Evolutionary conservation across 2,329 filamentous ascomycete species (phyloP).

Genomic region (Amphichorda felina): DNA sequence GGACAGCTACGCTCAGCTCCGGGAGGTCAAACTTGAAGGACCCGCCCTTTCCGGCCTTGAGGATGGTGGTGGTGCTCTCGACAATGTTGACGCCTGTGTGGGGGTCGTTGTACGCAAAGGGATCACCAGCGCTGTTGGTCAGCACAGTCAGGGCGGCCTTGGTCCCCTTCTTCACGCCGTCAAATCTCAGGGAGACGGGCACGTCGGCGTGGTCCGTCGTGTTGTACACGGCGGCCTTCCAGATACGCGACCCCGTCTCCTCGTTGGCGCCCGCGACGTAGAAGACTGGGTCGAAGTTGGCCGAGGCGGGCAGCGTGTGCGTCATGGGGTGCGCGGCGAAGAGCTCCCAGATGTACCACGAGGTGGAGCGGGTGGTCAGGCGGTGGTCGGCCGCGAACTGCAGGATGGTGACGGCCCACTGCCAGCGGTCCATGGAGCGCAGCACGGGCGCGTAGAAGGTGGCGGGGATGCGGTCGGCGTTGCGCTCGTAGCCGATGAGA

Average conservation of each 20-base stretch:
- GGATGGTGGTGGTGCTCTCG: slow-evolving; percentile 20
- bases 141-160: slow-evolving; percentile 31
- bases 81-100: slow-evolving; percentile 36
- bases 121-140: slow-evolving; percentile 24
- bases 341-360: slow-evolving; percentile 37
- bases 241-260: slow-evolving; percentile 26
- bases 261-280: slow-evolving; percentile 36
- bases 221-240: slow-evolving; percentile 43
- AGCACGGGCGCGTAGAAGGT: slow-evolving; percentile 38
- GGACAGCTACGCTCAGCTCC: slow-evolving; percentile 41
- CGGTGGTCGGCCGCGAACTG: slow-evolving; percentile 34
- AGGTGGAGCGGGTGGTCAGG: slow-evolving; percentile 35
- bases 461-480: slow-evolving; percentile 44
- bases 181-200: slow-evolving; percentile 31
- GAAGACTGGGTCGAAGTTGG: slow-evolving; percentile 31
- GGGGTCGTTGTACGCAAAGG: slow-evolving; percentile 31
- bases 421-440: slow-evolving; percentile 36
- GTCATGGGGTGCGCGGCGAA: slow-evolving; percentile 32
- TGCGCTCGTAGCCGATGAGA: slow-evolving; percentile 53
- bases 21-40: slow-evolving; percentile 40
- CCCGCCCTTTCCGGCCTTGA: slow-evolving; percentile 31
- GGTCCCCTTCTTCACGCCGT: slow-evolving; percentile 25
- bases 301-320: slow-evolving; percentile 30
- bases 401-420: slow-evolving; percentile 38
- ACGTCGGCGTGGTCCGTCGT: slow-evolving; percentile 30